Conservation (phyloP, 106 monocot species). For the Narthecium ossifragum region DNA sequence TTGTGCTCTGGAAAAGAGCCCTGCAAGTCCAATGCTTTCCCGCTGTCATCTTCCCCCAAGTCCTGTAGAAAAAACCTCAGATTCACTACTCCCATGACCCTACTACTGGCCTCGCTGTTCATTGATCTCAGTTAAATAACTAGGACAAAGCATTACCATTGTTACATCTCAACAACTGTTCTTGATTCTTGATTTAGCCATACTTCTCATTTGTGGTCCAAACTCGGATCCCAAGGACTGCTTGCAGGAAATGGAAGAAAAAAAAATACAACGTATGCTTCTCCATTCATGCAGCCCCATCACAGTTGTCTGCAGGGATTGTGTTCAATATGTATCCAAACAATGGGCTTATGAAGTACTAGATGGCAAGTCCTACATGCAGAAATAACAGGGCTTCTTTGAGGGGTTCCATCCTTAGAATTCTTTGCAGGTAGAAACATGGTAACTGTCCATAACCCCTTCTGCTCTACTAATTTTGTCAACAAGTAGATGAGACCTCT, state of each 20-base stretch:
- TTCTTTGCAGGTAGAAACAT: background rate
- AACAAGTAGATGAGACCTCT: background rate
- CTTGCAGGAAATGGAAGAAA: background rate
- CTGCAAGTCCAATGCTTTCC: constrained; percentile 6
- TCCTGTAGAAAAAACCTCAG: background rate
- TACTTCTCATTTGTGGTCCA: background rate
- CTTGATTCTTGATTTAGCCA: background rate
- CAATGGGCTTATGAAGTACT: no score
- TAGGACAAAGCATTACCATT: background rate
- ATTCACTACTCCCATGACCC: background rate
- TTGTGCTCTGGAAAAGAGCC: background rate
- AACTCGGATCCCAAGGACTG: background rate
- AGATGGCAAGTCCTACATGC: no score
- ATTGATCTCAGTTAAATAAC: background rate
- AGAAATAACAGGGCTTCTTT: no score
- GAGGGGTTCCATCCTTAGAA: background rate
- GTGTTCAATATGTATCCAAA: background rate
- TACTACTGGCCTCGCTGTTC: background rate
- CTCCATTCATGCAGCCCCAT: no score
- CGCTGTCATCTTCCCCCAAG: constrained; percentile 4
- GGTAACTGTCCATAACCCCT: background rate
- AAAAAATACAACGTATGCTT: background rate
- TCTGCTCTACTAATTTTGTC: background rate
- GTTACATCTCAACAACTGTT: background rate
- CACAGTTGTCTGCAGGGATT: background rate